A percentile compares a stretch with the other conserved stretches of the same genome.
These are phyloP conservation scores for Neurospora sp. DNA, from an alignment of 495 filamentous ascomycete genomes.

Conservation along the genomic window DNA sequence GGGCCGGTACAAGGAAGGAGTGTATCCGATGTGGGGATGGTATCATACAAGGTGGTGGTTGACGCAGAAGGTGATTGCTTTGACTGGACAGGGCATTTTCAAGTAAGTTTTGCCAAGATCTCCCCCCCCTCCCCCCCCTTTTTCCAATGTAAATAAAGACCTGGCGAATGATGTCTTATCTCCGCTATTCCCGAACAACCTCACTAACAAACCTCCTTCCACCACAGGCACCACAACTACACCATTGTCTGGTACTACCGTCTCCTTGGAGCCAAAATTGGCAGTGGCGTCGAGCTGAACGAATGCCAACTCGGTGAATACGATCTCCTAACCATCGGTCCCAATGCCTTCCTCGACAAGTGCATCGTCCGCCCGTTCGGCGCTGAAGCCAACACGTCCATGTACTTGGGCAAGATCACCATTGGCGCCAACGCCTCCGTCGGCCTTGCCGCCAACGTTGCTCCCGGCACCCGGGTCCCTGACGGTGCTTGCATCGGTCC, in stretches of 20 bases:
- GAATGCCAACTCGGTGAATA: conserved; percentile 28
- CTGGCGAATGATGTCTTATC: not conserved
- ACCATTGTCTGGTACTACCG: conserved; percentile 30
- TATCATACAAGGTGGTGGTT: conserved; percentile 43
- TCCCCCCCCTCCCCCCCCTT: not conserved
- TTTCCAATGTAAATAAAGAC: not conserved
- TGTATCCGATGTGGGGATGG: conserved; percentile 39
- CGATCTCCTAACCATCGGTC: conserved; percentile 35
- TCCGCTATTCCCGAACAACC: not conserved
- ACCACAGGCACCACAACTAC: conserved; percentile 12
- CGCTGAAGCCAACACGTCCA: conserved; percentile 35
- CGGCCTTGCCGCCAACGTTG: conserved; percentile 29
- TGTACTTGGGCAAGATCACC: conserved; percentile 34
- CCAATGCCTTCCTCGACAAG: conserved; percentile 26
- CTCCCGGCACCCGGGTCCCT: conserved; percentile 30
- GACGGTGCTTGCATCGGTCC: conserved; percentile 33
- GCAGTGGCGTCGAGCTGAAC: conserved; percentile 27
- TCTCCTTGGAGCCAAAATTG: conserved; percentile 32
- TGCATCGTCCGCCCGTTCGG: conserved; percentile 34
- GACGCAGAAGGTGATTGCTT: conserved; percentile 30
- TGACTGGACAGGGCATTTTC: conserved; percentile 32
- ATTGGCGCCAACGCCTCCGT: conserved; percentile 27
- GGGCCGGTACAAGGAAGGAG: conserved; percentile 30
- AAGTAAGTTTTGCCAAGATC: not conserved
- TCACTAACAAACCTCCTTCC: not conserved